Evolutionary conservation across 306 rosid species (phyloP), one percentile per base, ranked within the genome.

Genomic region (Geum urbanum): DNA sequence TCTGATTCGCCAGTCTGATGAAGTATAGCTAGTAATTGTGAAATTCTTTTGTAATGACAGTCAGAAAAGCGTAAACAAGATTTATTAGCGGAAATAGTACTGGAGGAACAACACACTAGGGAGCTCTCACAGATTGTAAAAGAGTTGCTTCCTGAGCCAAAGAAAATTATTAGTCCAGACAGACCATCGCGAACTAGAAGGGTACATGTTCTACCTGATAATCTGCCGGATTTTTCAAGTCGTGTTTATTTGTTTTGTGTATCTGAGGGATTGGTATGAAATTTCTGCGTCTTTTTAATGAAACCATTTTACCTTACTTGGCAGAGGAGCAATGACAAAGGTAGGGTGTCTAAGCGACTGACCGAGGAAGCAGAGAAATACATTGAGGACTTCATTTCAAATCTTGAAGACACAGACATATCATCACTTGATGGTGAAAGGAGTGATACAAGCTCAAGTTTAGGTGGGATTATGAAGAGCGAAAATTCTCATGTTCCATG

Each of bases 351-450:
- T 15, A 79, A 82, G 84, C 59, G 96, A 68, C 62, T 91, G 84
- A 89, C 86, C 0, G 96, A 91, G 83, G 97, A 91, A 74, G 99
- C 99, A 37, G 97, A 84, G 84, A 86, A 76, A 76, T 89, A 89
- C 73, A 87, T 95, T 16, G 99, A 95, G 84, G 97, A 95, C 81
- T 95, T 91, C 77, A 89, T 95, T 82, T 95, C 95, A 70, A 95
- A 84, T 74, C 82, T 95, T 63, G 99, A 95, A 87, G 99, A 95
- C 70, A 89, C 97, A 2, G 99, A 95, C 63, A 87, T 95, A 78
- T 95, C 97, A 1, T 95, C 99, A 15, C 68, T 95, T 41, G 99
- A 95, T 49, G 99, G 97, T 49, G 97, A 95, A 82, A 87, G 97
- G 72, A 95, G 99, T 20, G 99, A 95, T 71, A 80, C 99, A 57